These are phyloP conservation scores for Spathaspora gorwiae DNA, from an alignment of 805 yeast genomes.

Conservation along the genomic window DNA sequence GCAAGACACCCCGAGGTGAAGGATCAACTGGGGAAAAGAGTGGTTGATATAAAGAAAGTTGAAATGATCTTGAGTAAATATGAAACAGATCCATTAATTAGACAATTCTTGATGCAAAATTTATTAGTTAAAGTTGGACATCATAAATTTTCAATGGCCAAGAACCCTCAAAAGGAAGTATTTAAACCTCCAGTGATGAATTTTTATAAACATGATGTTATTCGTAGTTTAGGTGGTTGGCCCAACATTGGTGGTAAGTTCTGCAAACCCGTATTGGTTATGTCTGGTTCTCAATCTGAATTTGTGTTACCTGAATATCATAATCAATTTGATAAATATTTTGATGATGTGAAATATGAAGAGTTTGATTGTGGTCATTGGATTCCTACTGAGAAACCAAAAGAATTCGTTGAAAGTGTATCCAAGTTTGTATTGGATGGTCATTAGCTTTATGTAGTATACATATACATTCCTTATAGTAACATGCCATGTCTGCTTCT, in stretches of 20 bases:
- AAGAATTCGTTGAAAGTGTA: conserved; percentile 15
- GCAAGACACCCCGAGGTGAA: conserved; percentile 22
- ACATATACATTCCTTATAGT: too few species aligned
- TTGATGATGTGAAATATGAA: conserved; percentile 14
- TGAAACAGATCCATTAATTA: conserved; percentile 21
- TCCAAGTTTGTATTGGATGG: conserved; percentile 5
- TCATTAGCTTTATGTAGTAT: too few species aligned
- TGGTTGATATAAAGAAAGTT: conserved; percentile 8
- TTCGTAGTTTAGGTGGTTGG: conserved; percentile 19
- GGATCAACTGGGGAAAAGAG: background rate
- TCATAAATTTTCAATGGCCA: background rate
- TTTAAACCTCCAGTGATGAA: conserved; percentile 20
- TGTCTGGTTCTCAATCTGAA: conserved; percentile 40
- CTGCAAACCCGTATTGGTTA: conserved; percentile 34
- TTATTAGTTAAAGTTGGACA: background rate
- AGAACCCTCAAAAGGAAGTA: conserved; percentile 1
- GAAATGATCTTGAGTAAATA: conserved; percentile 19
- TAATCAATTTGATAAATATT: conserved; percentile 20
- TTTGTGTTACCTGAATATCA: conserved; percentile 33
- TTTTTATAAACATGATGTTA: conserved; percentile 14
- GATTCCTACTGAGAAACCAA: conserved; percentile 38
- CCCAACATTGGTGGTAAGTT: conserved; percentile 17
- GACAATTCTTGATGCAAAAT: conserved; percentile 38
- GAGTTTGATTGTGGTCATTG: conserved; percentile 33
- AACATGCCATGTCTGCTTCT: too few species aligned